A percentile compares a stretch with the other conserved stretches of the same genome.
phyloP scores from a whole-genome alignment of 2,329 filamentous ascomycete genomes.

The Apiospora kogelbergensis region DNA sequence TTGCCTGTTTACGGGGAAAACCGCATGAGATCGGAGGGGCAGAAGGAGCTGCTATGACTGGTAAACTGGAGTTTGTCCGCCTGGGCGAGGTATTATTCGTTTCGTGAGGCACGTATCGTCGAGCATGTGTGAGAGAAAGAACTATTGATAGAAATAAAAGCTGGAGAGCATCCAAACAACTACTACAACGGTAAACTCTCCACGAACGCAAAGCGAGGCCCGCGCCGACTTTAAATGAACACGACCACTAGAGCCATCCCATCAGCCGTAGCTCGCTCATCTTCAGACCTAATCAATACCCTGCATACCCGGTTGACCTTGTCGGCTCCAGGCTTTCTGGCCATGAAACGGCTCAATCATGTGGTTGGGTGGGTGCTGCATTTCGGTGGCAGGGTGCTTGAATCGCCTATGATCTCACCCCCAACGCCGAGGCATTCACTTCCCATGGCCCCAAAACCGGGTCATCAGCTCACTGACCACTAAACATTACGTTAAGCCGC shows the following conservation, averaged over 20 bases:
- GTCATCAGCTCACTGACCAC: not conserved
- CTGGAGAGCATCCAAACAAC: not conserved
- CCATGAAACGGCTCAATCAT: not conserved
- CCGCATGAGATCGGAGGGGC: not conserved
- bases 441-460: not conserved
- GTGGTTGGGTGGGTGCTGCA: not conserved
- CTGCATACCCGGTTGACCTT: conserved; percentile 5
- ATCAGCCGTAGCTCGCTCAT: not conserved
- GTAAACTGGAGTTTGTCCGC: not conserved
- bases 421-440: not conserved
- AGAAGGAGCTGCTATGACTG: not conserved
- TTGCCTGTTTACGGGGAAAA: not conserved
- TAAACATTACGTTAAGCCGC: not conserved
- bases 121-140: not conserved
- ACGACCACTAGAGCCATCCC: not conserved
- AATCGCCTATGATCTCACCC: conserved; percentile 1
- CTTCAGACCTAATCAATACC: not conserved
- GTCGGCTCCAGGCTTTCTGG: not conserved
- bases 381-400: not conserved
- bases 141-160: not conserved
- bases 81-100: not conserved
- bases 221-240: not conserved
- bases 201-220: not conserved
- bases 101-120: conserved; percentile 2
- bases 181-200: not conserved